These are phyloP conservation scores for Malus sieversii DNA, from an alignment of 306 rosid genomes.

Conservation along the genomic window DNA sequence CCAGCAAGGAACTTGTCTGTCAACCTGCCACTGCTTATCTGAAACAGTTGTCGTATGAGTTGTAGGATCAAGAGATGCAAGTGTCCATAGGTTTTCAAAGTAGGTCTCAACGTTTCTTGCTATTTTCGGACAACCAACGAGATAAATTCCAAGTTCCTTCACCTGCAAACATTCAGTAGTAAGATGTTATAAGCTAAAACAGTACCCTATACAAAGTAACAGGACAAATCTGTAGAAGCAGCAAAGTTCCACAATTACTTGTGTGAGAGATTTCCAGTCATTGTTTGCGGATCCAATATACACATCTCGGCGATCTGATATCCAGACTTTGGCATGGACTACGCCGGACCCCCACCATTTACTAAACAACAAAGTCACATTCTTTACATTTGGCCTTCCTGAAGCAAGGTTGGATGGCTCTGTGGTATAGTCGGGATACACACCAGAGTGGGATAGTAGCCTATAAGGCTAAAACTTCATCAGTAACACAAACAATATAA, in stretches of 20 bases:
- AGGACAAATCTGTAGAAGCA: background rate
- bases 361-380: constrained; percentile 51
- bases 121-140: constrained; percentile 58
- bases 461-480: constrained; percentile 17
- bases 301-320: constrained; percentile 59
- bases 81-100: constrained; percentile 73
- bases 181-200: background rate
- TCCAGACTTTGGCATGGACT: constrained; percentile 94
- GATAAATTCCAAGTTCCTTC: constrained; percentile 87
- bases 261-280: constrained; percentile 97
- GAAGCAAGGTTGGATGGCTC: constrained; percentile 77
- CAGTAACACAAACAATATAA: background rate
- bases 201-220: background rate
- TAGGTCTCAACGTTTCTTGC: constrained; percentile 62
- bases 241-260: constrained; percentile 29
- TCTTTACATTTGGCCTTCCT: constrained; percentile 82
- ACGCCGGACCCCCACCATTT: constrained; percentile 93
- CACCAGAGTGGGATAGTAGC: constrained; percentile 86
- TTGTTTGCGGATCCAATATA: constrained; percentile 93
- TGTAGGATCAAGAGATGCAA: constrained; percentile 52
- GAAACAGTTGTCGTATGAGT: constrained; percentile 48
- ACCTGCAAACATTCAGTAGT: constrained; percentile 42
- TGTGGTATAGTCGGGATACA: constrained; percentile 53
- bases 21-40: constrained; percentile 78
- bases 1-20: constrained; percentile 92